A percentile compares a stretch with the other conserved stretches of the same genome.
These are phyloP conservation scores for Rhizopogon vesiculosus DNA, from an alignment of 768 basidiomycete genomes.

Conservation along the genomic window DNA sequence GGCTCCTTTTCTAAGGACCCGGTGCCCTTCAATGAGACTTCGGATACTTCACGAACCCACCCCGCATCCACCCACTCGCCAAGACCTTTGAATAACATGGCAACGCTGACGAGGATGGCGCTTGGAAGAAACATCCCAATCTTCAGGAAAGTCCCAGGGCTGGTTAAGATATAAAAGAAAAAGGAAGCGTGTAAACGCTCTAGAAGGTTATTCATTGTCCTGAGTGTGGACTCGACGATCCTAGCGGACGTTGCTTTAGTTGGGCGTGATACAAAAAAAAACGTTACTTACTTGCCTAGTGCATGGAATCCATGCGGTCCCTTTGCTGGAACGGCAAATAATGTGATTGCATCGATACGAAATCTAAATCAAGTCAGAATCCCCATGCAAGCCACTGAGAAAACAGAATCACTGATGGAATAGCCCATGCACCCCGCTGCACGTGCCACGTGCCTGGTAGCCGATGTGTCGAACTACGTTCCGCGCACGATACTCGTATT, in stretches of 20 bases:
- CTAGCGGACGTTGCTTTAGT: conserved; percentile 32
- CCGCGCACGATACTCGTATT: conserved; percentile 53
- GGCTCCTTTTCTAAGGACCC: conserved; percentile 12
- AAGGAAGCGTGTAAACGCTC: conserved; percentile 97
- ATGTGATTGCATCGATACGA: conserved; percentile 89
- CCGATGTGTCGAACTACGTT: conserved; percentile 67
- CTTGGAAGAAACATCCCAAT: conserved; percentile 91
- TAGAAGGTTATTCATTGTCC: conserved; percentile 90
- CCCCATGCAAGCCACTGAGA: background rate
- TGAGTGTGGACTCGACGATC: conserved; percentile 79
- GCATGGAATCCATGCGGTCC: conserved; percentile 97
- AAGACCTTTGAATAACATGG: conserved; percentile 83
- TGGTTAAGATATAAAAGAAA: conserved; percentile 79
- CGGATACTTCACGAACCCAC: conserved; percentile 34
- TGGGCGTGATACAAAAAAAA: background rate
- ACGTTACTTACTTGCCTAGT: conserved; percentile 66
- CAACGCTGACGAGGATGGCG: conserved; percentile 76
- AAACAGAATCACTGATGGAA: conserved; percentile 64
- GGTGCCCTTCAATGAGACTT: background rate
- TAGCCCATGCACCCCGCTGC: conserved; percentile 87
- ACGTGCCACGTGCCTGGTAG: conserved; percentile 74
- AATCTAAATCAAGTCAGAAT: conserved; percentile 45
- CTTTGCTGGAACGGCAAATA: conserved; percentile 80
- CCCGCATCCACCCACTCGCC: conserved; percentile 64
- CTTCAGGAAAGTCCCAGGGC: conserved; percentile 68